Percentiles rank a stretch among this genome's conserved stretches.
These are phyloP conservation scores for Phytomonas sp. DNA, from an alignment of 208 protist species.

Conservation along the genomic window DNA sequence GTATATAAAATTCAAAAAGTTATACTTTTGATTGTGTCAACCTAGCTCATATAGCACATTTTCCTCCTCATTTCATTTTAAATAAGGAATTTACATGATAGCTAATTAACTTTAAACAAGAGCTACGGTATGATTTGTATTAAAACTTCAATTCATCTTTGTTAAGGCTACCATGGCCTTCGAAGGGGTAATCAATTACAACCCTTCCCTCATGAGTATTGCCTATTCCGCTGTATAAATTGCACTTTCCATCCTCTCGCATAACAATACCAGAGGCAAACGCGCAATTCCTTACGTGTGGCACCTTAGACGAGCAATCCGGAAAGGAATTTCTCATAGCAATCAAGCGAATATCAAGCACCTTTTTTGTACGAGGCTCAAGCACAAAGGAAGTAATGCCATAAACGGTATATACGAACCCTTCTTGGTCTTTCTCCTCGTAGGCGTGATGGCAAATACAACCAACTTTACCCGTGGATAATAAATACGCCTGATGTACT, in stretches of 20 bases:
- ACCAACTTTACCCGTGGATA: constrained; percentile 34
- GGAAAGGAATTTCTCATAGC: constrained; percentile 32
- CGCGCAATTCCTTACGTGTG: constrained; percentile 26
- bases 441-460: constrained; percentile 42
- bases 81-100: not conserved
- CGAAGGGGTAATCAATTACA: constrained; percentile 41
- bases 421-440: constrained; percentile 18
- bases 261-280: constrained; percentile 51
- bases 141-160: constrained; percentile 31
- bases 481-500: constrained; percentile 39
- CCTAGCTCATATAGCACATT: too few relatives aligned
- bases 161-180: constrained; percentile 22
- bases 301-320: constrained; percentile 19
- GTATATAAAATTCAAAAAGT: too few relatives aligned
- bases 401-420: constrained; percentile 26
- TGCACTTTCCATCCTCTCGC: constrained; percentile 41
- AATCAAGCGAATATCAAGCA: constrained; percentile 30
- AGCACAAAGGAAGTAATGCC: constrained; percentile 31
- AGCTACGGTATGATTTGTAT: not conserved
- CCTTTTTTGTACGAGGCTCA: constrained; percentile 18
- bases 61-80: not conserved
- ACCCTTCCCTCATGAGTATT: constrained; percentile 27
- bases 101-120: not conserved
- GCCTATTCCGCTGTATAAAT: constrained; percentile 40
- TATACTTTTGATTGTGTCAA: too few relatives aligned